These are phyloP conservation scores for Apiospora malaysiana DNA, from an alignment of 2,329 filamentous ascomycete genomes.

Conservation along the genomic window DNA sequence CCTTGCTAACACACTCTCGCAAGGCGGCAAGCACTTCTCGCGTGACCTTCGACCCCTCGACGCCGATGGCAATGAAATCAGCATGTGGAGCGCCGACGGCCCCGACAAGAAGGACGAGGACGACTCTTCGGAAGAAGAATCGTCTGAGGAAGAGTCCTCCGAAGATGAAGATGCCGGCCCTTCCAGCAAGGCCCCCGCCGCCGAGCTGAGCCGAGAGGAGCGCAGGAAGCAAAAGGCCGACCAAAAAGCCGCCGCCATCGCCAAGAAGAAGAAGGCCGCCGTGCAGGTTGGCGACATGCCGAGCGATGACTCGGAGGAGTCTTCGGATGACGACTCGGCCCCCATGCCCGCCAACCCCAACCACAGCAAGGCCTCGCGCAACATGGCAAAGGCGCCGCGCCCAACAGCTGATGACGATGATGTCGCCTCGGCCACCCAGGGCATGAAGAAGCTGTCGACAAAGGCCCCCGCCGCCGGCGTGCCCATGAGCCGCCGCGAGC, in stretches of 20 bases:
- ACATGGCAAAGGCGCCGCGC: slow-evolving; percentile 56
- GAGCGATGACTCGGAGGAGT: slow-evolving; percentile 67
- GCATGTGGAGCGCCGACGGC: slow-evolving; percentile 79
- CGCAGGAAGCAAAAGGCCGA: slow-evolving; percentile 88
- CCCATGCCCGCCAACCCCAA: slow-evolving; percentile 90
- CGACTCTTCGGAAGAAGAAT: slow-evolving; percentile 57
- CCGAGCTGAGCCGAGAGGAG: slow-evolving; percentile 79
- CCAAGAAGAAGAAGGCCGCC: slow-evolving; percentile 71
- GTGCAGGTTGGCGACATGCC: slow-evolving; percentile 88
- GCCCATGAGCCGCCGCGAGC: slow-evolving; percentile 56
- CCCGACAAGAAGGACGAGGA: slow-evolving; percentile 54
- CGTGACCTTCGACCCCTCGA: slow-evolving; percentile 88
- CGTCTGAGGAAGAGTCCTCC: slow-evolving; percentile 56
- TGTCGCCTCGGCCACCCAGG: slow-evolving; percentile 55
- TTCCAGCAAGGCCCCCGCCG: slow-evolving; percentile 44
- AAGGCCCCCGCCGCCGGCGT: slow-evolving; percentile 30
- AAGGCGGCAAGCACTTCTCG: slow-evolving; percentile 95
- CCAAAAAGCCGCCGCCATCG: slow-evolving; percentile 87
- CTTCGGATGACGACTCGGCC: slow-evolving; percentile 57
- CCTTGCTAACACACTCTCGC: background rate
- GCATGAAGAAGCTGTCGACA: slow-evolving; percentile 60
- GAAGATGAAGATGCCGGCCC: slow-evolving; percentile 56
- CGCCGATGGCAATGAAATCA: slow-evolving; percentile 84
- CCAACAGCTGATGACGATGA: slow-evolving; percentile 55
- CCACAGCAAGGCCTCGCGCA: slow-evolving; percentile 77